Evolutionary conservation across 306 rosid genomes (phyloP), one percentile per base, ranked within the genome.

Genomic region (Rosa multiflora): DNA sequence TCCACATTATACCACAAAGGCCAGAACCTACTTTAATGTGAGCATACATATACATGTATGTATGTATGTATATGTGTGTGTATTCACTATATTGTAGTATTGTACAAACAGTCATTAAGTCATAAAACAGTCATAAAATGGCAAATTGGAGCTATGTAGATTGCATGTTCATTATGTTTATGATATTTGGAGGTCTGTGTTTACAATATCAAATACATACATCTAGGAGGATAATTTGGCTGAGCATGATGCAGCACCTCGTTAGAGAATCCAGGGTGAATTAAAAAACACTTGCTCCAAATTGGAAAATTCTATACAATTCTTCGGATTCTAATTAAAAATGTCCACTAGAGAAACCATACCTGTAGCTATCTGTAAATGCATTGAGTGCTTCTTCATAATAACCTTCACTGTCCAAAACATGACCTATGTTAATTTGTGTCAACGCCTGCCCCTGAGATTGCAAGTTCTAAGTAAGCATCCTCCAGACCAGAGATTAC

Each of bases 291-390:
- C 51, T 46, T 39, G 14, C 46, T 29, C 48, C 42, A 35, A 32
- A 58, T n/a, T 58, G 32, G 5, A 12, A 58, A 21, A 14, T 6
- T 59, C 10, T 32, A 48, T 10, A 32, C 72, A 67, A 68, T 62
- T 17, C 39, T 4, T 37, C 10, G 10, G 26, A 52, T 83, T 83
- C 32, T 42, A 35, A 18, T 26, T 79, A 78, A 76, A 9, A 70
- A 81, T 70, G 4, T n/a, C 70, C 59, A 70, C 42, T 37, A 20
- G 67, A 72, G 76, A 43, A 67, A 74, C 29, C 72, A 76, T 83
- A 92, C 99, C 97, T 86, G 91, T 92, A 85, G 85, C 98, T 87
- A 80, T 91, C 96, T 66, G 87, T 78, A 82, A 66, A 95, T 79
- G 99, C 91, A 51, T 83, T 86, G 40, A 88, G 78, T 59, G 99